Evolutionary conservation across 2,329 filamentous ascomycete species (phyloP).

Genomic region (Tolypocladium ophioglossoides): DNA sequence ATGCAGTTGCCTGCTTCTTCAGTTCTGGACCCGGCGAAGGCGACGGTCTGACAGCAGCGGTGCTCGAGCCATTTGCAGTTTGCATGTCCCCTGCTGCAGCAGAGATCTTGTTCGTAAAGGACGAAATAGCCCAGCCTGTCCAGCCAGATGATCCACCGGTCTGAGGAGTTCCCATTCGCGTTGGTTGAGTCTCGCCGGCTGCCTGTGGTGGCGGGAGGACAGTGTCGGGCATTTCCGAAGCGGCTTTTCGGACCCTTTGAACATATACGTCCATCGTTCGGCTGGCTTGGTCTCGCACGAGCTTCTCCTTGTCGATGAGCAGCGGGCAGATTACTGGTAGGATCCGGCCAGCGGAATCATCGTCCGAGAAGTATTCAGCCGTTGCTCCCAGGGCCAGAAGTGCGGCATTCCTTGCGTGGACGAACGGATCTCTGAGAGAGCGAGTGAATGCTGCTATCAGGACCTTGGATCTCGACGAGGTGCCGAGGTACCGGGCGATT

Average conservation of each 20-base stretch:
- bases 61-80: slow-evolving; percentile 33
- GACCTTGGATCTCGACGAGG: slow-evolving; percentile 74
- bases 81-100: slow-evolving; percentile 81
- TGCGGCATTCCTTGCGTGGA: slow-evolving; percentile 85
- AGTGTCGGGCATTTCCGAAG: slow-evolving; percentile 68
- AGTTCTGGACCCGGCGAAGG: slow-evolving; percentile 28
- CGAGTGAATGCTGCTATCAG: slow-evolving; percentile 86
- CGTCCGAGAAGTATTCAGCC: slow-evolving; percentile 74
- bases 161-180: slow-evolving; percentile 73
- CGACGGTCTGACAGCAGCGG: slow-evolving; percentile 28
- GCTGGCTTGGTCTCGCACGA: slow-evolving; percentile 82
- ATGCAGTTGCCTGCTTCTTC: slow-evolving; percentile 30
- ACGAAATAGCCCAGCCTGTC: slow-evolving; percentile 97
- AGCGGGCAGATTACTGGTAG: slow-evolving; percentile 75
- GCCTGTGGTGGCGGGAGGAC: slow-evolving; percentile 54
- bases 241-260: slow-evolving; percentile 69
- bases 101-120: slow-evolving; percentile 90
- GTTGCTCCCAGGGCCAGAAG: slow-evolving; percentile 81
- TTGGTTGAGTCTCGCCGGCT: slow-evolving; percentile 39
- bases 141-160: slow-evolving; percentile 47
- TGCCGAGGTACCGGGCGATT: slow-evolving; percentile 80
- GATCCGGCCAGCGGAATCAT: slow-evolving; percentile 77
- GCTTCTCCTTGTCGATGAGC: slow-evolving; percentile 89
- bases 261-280: slow-evolving; percentile 85
- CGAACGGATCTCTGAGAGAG: slow-evolving; percentile 83